Evolutionary conservation across 108 stramenopile species (phyloP), one percentile per base, ranked within the genome.

Genomic region (Fistulifera solaris): DNA sequence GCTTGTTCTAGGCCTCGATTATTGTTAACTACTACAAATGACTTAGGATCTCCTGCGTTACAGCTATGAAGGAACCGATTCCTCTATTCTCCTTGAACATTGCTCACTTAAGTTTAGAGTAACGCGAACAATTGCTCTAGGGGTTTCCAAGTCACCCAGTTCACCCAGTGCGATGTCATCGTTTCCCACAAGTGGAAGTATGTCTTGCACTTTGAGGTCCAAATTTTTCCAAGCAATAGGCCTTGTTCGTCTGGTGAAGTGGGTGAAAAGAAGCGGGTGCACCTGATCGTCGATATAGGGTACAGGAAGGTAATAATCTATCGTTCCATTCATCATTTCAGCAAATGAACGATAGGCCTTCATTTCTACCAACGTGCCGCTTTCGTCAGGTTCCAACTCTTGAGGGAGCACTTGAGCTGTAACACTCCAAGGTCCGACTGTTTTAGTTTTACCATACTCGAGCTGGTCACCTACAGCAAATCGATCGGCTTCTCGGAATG

Each of bases 351-450:
- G 31, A 1, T 74, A 16, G 8, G 88, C 88, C 42, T 74, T 76
- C 60, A 66, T 52, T 23, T 67, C 59, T 58, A 85, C 21, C 44
- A 77, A 39, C 6, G 15, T 38, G 11, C 40, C 28, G 10, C 61
- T 45, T 42, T 54, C 47, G 27, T 67, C 52, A 18, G 41, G 35
- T 27, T 31, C 15, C 18, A 53, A 1, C 27, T 49, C 54, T 7
- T 55, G 17, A 4, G 27, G 16, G 10, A 25, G 54, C 17, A 79
- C 45, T 21, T 76, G 65, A 39, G 76, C 43, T 6, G 41, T 26
- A n/a, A 87, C 62, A 15, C 40, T 45, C 89, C 89, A 91, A 5
- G 89, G 81, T 16, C 85, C 89, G n/a, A 91, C 68, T 44, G 19
- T 45, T 28, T 56, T 45, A 19, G 55, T 51, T 17, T 63, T 56